phyloP scores from a whole-genome alignment of 208 protist genomes.

The Leishmania amazonensis region DNA sequence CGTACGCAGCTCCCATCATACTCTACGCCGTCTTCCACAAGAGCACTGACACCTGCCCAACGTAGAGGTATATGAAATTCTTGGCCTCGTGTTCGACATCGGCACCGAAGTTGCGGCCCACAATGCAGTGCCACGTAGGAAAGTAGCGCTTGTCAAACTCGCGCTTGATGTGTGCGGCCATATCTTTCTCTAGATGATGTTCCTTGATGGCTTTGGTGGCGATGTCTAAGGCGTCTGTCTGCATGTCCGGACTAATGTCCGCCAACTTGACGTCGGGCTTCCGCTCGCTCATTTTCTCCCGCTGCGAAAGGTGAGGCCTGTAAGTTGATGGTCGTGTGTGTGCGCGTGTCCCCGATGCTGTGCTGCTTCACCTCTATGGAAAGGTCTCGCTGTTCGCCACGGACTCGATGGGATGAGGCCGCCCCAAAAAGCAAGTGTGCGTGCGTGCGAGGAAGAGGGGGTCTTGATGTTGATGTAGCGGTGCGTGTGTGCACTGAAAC shows the following conservation, averaged over 20 bases:
- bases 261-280: conserved; percentile 93
- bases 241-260: conserved; percentile 96
- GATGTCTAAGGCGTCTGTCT: conserved; percentile 98
- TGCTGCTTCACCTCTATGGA: neutral
- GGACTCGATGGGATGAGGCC: neutral
- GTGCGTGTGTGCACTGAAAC: neutral
- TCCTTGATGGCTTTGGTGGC: conserved; percentile 98
- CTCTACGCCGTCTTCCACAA: conserved; percentile 94
- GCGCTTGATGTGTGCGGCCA: conserved; percentile 99
- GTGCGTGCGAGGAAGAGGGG: neutral
- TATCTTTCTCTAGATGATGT: conserved; percentile 99
- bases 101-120: conserved; percentile 99
- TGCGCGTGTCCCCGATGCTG: neutral
- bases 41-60: conserved; percentile 99
- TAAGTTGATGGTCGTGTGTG: neutral
- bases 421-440: neutral
- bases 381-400: neutral
- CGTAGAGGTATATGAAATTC: conserved; percentile 99
- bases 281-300: conserved; percentile 67
- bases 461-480: neutral
- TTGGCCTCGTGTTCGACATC: conserved; percentile 99
- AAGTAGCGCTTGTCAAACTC: conserved; percentile 99
- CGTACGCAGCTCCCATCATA: neutral
- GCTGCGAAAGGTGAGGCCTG: neutral
- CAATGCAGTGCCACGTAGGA: conserved; percentile 99